These are phyloP conservation scores for Pseudognaphalium luteoalbum DNA, from an alignment of 129 eudicot genomes.

Conservation along the genomic window DNA sequence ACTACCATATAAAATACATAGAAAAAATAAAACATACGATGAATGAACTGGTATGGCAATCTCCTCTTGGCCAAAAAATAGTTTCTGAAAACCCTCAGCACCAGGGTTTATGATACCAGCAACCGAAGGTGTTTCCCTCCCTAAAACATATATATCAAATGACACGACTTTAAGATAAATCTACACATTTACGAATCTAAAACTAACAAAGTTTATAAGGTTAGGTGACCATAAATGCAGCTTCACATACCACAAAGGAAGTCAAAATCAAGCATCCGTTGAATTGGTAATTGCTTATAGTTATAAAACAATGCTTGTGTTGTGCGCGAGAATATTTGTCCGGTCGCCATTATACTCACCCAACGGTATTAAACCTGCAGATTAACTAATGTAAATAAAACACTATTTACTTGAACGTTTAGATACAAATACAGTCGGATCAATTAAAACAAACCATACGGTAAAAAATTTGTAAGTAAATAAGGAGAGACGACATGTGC, in stretches of 20 bases:
- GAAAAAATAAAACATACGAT: slow-evolving; percentile 45
- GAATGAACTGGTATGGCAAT: slow-evolving; percentile 99
- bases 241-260: slow-evolving; percentile 85
- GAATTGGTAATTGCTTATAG: slow-evolving; percentile 90
- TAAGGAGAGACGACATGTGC: background rate
- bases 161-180: slow-evolving; percentile 12
- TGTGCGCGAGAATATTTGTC: slow-evolving; percentile 89
- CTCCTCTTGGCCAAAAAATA: slow-evolving; percentile 98
- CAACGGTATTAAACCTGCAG: slow-evolving; percentile 35
- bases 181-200: background rate
- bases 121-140: slow-evolving; percentile 99
- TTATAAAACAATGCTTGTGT: slow-evolving; percentile 96
- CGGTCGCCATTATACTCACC: slow-evolving; percentile 79
- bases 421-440: background rate
- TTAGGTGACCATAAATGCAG: slow-evolving; percentile 4
- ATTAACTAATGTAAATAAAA: slow-evolving; percentile 21
- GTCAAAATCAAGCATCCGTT: slow-evolving; percentile 99
- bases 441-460: background rate
- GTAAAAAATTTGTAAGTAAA: background rate
- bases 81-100: slow-evolving; percentile 97
- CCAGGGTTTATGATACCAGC: slow-evolving; percentile 99
- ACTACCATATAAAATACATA: background rate
- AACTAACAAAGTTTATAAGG: background rate
- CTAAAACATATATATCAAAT: slow-evolving; percentile 32
- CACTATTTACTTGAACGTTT: background rate